phyloP scores from a whole-genome alignment of 306 rosid species.

The Ceratonia siliqua region DNA sequence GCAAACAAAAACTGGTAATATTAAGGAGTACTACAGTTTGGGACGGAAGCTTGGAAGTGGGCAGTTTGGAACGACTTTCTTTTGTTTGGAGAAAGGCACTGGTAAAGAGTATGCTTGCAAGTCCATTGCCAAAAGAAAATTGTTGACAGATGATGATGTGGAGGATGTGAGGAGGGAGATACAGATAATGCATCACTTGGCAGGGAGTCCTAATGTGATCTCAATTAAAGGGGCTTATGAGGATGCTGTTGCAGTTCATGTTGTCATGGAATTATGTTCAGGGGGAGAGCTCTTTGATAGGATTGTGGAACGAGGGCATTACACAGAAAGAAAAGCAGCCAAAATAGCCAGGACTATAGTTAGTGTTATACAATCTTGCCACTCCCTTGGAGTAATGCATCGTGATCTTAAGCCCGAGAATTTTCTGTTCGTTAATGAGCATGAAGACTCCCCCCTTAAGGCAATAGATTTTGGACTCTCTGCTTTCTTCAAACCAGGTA shows the following conservation, averaged over 20 bases:
- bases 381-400: conserved; percentile 93
- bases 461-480: conserved; percentile 95
- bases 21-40: conserved; percentile 61
- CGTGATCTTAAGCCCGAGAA: conserved; percentile 96
- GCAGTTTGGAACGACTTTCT: conserved; percentile 80
- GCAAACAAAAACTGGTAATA: conserved; percentile 62
- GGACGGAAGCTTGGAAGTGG: conserved; percentile 83
- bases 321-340: conserved; percentile 81
- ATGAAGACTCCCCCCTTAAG: conserved; percentile 80
- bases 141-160: conserved; percentile 63
- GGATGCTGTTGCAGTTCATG: conserved; percentile 82
- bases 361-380: conserved; percentile 85
- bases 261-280: conserved; percentile 84
- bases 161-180: conserved; percentile 95
- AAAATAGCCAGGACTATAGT: conserved; percentile 66
- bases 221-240: conserved; percentile 80
- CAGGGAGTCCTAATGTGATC: conserved; percentile 56
- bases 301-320: conserved; percentile 73
- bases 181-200: conserved; percentile 90
- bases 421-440: conserved; percentile 71
- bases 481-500: conserved; percentile 91
- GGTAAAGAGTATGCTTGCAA: conserved; percentile 87
- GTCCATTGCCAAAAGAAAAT: conserved; percentile 74
- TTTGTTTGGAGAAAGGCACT: conserved; percentile 65
- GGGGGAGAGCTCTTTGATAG: conserved; percentile 94